These are phyloP conservation scores for Haplosporangium gracile DNA, from an alignment of 192 early-diverging fungal species.

Conservation along the genomic window DNA sequence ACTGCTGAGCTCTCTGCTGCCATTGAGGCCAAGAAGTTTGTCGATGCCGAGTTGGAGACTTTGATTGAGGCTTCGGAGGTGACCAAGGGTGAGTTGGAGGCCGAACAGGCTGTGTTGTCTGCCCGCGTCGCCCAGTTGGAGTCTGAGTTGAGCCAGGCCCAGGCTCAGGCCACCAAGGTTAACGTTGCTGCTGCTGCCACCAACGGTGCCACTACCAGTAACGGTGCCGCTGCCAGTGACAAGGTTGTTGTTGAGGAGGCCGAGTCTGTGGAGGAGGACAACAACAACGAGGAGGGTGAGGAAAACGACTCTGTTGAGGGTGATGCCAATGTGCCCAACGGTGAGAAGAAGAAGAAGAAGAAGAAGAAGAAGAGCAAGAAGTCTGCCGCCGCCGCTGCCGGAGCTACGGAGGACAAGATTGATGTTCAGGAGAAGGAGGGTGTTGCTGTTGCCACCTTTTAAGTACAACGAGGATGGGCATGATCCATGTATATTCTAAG, in stretches of 20 bases:
- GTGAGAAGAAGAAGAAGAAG: slow-evolving; percentile 39
- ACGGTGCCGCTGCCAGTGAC: background rate
- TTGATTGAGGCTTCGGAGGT: slow-evolving; percentile 19
- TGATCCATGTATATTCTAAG: background rate
- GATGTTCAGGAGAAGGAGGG: slow-evolving; percentile 48
- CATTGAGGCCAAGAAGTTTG: slow-evolving; percentile 22
- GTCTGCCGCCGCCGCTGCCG: background rate
- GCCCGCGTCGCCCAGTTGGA: slow-evolving; percentile 38
- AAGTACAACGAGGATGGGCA: background rate
- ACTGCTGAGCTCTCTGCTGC: slow-evolving; percentile 5
- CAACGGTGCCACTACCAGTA: background rate
- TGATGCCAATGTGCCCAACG: background rate
- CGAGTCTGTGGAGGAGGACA: no score
- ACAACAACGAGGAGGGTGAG: slow-evolving; percentile 8
- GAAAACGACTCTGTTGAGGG: background rate
- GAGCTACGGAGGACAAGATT: background rate
- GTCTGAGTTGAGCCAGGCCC: slow-evolving; percentile 21
- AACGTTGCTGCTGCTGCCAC: background rate
- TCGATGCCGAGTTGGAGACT: slow-evolving; percentile 23
- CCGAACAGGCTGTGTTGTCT: slow-evolving; percentile 8
- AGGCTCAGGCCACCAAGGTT: slow-evolving; percentile 2
- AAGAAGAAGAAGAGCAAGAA: slow-evolving; percentile 36
- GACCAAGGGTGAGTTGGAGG: slow-evolving; percentile 24
- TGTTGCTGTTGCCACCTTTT: slow-evolving; percentile 45
- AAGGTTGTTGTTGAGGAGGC: background rate